Evolutionary conservation across 2,329 filamentous ascomycete species (phyloP), one percentile per base, ranked within the genome.

Genomic region (Aureobasidium sp.): DNA sequence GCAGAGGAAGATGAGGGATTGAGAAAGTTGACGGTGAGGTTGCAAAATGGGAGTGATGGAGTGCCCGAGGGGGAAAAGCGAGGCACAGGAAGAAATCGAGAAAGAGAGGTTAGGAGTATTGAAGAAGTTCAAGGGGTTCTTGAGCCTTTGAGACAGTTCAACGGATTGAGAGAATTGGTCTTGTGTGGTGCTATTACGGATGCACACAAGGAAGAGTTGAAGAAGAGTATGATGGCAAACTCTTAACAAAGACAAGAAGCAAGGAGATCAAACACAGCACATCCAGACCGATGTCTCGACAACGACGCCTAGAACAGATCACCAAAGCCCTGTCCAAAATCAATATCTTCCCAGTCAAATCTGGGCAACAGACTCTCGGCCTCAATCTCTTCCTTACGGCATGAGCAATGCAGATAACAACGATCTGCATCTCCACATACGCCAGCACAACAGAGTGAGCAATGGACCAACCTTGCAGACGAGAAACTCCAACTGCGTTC

Each of bases 81-180:
- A 59, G 59, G 70, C 66, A 45, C 72, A 2, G 62, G 65, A 2
- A 59, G 65, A 15, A 62, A 61, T n/a, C 63, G 68, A 16, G 74
- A 69, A 62, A 69, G 70, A 37, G 68, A 61, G 25, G 59, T 63
- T 6, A 63, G 69, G 61, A 72, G 73, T 13, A 69, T 67, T 8
- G 67, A 70, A 21, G 71, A 74, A 39, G 68, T 76, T 9, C 74
- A 78, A 63, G 69, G 69, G 1, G 75, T 79, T 55, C 67, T 80
- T 4, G 72, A 76, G 61, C 77, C 77, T 1, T 75, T 79, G 41
- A 67, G 68, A 30, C 64, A 67, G 55, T 64, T 79, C 30, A 64
- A 67, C 47, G 73, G 70, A 0, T 73, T 78, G 6, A 67, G 73
- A 5, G 69, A 73, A 27, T 71, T 70, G 4, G 63, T 67, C 15